These are phyloP conservation scores for Cladosporium sp. DNA, from an alignment of 2,329 filamentous ascomycete genomes.

Conservation along the genomic window DNA sequence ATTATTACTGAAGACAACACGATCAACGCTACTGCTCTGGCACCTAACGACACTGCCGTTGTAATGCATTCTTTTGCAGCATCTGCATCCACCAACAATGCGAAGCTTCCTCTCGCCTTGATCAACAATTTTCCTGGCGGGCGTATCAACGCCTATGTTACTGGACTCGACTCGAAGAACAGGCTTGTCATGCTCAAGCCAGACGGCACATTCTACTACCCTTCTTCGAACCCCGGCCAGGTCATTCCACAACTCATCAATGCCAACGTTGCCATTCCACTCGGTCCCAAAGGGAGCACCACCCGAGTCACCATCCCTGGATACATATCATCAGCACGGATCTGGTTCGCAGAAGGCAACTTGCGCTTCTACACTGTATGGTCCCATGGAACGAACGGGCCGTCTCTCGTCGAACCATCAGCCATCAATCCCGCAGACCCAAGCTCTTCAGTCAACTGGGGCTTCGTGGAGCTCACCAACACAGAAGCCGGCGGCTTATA, in stretches of 20 bases:
- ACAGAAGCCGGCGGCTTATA: conserved; percentile 41
- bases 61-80: background rate
- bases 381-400: conserved; percentile 24
- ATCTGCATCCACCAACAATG: conserved; percentile 9
- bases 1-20: conserved; percentile 24
- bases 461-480: conserved; percentile 43
- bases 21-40: conserved; percentile 21
- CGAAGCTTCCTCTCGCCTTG: conserved; percentile 26
- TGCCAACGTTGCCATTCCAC: conserved; percentile 38
- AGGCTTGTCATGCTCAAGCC: conserved; percentile 42
- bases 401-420: conserved; percentile 46
- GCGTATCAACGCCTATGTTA: conserved; percentile 43
- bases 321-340: conserved; percentile 38
- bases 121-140: conserved; percentile 42
- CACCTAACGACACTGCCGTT: background rate
- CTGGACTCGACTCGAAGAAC: conserved; percentile 39
- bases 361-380: conserved; percentile 42
- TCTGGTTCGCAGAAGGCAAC: conserved; percentile 44
- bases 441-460: conserved; percentile 39
- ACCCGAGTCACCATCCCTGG: conserved; percentile 39
- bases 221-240: conserved; percentile 31
- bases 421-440: conserved; percentile 36
- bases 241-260: conserved; percentile 34
- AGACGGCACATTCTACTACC: conserved; percentile 41
- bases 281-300: conserved; percentile 35